Conservation (phyloP, 2,329 filamentous ascomycete species). For the Trichophyton rubrum region DNA sequence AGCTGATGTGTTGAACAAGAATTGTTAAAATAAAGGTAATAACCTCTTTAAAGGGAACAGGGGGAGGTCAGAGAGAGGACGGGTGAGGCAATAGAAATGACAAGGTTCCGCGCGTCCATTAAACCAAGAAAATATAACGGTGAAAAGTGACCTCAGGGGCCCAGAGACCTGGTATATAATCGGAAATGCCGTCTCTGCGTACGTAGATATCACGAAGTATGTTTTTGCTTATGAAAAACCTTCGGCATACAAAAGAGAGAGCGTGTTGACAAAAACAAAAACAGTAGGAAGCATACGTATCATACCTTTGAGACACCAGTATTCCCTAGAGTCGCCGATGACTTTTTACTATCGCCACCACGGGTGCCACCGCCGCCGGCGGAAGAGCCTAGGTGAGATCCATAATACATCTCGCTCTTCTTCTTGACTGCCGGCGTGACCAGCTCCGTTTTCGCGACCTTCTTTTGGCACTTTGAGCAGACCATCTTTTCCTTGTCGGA, state of each 20-base stretch:
- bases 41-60: background rate
- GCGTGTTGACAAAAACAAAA: background rate
- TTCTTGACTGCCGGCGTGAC: conserved; percentile 54
- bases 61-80: background rate
- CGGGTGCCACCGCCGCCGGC: conserved; percentile 25
- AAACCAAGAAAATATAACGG: no score
- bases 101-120: no score
- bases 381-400: conserved; percentile 38
- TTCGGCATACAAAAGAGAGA: no score
- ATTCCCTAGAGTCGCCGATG: conserved; percentile 44
- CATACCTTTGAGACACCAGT: conserved; percentile 48
- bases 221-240: no score
- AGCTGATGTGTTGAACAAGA: no score
- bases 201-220: no score
- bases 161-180: background rate
- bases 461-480: conserved; percentile 52
- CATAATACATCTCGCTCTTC: conserved; percentile 55
- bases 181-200: background rate
- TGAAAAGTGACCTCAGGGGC: no score
- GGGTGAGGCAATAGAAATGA: no score
- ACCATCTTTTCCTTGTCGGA: conserved; percentile 38
- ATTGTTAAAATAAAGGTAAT: background rate
- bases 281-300: background rate
- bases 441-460: conserved; percentile 47
- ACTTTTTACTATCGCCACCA: conserved; percentile 28